Evolutionary conservation across 208 protist species (phyloP), one percentile per base, ranked within the genome.

Genomic region (Crithidia sp.): DNA sequence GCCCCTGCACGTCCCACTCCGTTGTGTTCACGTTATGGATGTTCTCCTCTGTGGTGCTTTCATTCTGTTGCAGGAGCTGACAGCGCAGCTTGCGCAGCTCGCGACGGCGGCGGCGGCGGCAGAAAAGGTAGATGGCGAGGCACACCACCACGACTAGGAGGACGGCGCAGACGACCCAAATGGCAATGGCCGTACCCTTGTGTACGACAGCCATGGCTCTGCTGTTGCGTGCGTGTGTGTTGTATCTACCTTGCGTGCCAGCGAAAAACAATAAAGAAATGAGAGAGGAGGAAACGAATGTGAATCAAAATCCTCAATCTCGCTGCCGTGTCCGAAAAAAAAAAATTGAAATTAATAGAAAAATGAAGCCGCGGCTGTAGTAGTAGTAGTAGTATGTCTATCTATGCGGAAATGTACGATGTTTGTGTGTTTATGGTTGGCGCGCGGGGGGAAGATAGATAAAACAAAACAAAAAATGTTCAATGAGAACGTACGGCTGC

Each of bases 161-260:
- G 36, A 86, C 71, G 41, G 64, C 90, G 56, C 90, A 92, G 19
- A 84, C 65, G 7, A 69, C 69, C 71, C 85, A 84, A 19, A 95
- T 80, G 16, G 80, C 79, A 52, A 95, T 92, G 7, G 81, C 81
- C 54, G 80, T 60, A 13, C 41, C 79, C 17, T 79, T 69, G 17
- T 77, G 73, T 55, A 71, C 61, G 7, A 92, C 53, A 0, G 81
- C 66, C 84, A 89, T 88, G 5, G n/a, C 61, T 28, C 28, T 28
- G 28, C 28, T 28, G 28, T 2, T 28, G 13, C 52, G 14, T 12
- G 58, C 43, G 44, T 43, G 68, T 17, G 67, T 39, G 60, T 12
- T 28, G 17, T 58, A 17, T 9, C 28, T 9, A 17, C 28, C 28
- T 58, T 58, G 16, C 16, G 8, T 17, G 16, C 16, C 1, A 58